Evolutionary conservation across 768 basidiomycete genomes (phyloP).

Genomic region (Phylloporus sp.): DNA sequence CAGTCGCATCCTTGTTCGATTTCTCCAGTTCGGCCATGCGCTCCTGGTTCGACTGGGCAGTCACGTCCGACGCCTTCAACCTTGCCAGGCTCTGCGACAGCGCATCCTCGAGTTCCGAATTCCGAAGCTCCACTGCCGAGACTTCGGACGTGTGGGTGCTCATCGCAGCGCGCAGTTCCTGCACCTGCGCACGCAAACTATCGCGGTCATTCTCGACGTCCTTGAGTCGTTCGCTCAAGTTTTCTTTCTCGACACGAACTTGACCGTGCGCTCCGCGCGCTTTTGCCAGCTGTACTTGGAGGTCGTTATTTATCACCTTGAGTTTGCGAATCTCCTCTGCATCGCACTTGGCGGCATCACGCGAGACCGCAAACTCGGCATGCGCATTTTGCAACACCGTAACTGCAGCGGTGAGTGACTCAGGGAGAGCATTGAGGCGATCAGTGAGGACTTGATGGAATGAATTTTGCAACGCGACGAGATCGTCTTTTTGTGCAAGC

Average conservation of each 20-base stretch:
- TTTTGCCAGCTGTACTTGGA: constrained; percentile 69
- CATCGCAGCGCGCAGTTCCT: constrained; percentile 45
- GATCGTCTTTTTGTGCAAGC: constrained; percentile 43
- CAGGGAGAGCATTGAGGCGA: constrained; percentile 56
- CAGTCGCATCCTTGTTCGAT: constrained; percentile 45
- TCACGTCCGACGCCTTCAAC: constrained; percentile 68
- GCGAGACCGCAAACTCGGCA: constrained; percentile 55
- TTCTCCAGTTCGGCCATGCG: constrained; percentile 61
- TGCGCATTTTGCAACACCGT: constrained; percentile 55
- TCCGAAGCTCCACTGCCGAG: constrained; percentile 44
- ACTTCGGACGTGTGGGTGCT: constrained; percentile 43
- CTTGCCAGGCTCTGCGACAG: constrained; percentile 68
- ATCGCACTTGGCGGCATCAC: constrained; percentile 55
- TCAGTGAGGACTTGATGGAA: constrained; percentile 50
- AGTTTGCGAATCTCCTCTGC: constrained; percentile 64
- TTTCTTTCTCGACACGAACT: constrained; percentile 78
- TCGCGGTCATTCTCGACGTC: constrained; percentile 65
- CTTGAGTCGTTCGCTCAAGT: constrained; percentile 55
- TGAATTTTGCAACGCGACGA: constrained; percentile 45
- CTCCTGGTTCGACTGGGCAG: constrained; percentile 53
- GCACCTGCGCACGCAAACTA: constrained; percentile 47
- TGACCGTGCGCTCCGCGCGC: constrained; percentile 75
- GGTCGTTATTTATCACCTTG: constrained; percentile 51
- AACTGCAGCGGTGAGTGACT: constrained; percentile 48
- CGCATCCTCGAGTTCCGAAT: constrained; percentile 64